Conservation (phyloP, 805 yeast genomes). For the Saturnispora diversa region DNA sequence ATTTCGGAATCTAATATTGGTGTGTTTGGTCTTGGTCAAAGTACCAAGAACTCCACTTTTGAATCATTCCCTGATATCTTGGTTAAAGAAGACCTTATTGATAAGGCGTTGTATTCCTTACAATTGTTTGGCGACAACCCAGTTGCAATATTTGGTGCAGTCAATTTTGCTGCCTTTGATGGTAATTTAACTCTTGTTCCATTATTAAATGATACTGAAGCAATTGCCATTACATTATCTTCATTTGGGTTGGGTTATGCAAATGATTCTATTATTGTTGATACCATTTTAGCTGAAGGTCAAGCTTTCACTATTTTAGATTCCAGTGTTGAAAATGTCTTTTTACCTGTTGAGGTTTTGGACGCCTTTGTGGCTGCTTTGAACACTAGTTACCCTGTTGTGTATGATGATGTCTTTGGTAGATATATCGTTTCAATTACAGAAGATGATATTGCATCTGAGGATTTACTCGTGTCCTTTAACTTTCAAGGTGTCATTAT, state of each 20-base stretch:
- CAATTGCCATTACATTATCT: conserved; percentile 14
- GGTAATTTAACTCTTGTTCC: conserved; percentile 14
- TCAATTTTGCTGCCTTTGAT: conserved; percentile 7
- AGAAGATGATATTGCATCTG: background rate
- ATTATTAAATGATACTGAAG: conserved; percentile 12
- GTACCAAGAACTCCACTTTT: conserved; percentile 10
- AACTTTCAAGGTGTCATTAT: conserved; percentile 46
- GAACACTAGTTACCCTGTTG: conserved; percentile 5
- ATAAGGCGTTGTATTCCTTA: conserved; percentile 13
- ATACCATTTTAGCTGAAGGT: conserved; percentile 9
- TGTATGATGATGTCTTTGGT: conserved; percentile 9
- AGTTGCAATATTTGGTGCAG: conserved; percentile 15
- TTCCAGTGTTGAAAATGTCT: conserved; percentile 5
- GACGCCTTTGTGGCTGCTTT: conserved; percentile 1
- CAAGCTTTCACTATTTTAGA: conserved; percentile 10
- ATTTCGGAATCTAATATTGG: conserved; percentile 14
- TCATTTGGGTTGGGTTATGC: conserved; percentile 13
- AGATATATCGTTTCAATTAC: conserved; percentile 5
- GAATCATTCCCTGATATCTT: conserved; percentile 12
- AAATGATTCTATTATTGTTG: background rate
- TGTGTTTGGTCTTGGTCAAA: conserved; percentile 17
- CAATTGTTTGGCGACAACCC: conserved; percentile 1
- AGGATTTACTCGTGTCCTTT: conserved; percentile 27
- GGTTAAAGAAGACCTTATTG: conserved; percentile 12
- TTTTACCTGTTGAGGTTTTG: conserved; percentile 10